Evolutionary conservation across 768 basidiomycete species (phyloP).

Genomic region (Cystofilobasidium ferigula): DNA sequence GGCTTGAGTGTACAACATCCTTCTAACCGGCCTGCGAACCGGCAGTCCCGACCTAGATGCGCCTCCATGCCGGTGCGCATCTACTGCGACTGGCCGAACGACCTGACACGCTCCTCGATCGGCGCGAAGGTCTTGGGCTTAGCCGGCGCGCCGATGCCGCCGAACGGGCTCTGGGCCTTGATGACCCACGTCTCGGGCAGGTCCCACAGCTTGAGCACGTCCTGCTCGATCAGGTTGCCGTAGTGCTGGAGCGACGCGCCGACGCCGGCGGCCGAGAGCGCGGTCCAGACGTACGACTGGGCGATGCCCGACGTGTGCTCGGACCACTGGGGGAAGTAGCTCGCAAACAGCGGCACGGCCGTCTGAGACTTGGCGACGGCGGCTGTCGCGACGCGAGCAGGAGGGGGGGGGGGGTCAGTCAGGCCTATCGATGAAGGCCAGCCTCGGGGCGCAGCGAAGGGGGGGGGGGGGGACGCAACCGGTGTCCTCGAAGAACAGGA

Average conservation of each 20-base stretch:
- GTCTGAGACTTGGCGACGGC: conserved; percentile 16
- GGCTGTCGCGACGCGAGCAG: neutral
- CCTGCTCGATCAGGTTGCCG: conserved; percentile 28
- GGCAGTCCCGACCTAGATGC: too few species aligned
- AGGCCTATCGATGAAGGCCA: too few species aligned
- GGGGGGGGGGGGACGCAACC: neutral
- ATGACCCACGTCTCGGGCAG: conserved; percentile 27
- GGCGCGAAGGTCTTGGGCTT: conserved; percentile 34
- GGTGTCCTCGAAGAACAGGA: conserved; percentile 39
- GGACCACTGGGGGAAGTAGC: conserved; percentile 32
- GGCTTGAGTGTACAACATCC: too few species aligned
- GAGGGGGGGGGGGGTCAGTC: neutral
- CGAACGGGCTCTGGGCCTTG: conserved; percentile 35
- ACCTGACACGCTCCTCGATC: conserved; percentile 37
- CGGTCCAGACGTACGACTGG: conserved; percentile 38
- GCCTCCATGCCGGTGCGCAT: too few species aligned
- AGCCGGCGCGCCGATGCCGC: conserved; percentile 32
- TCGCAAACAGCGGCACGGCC: conserved; percentile 27
- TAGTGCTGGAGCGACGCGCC: conserved; percentile 35
- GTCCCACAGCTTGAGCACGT: conserved; percentile 25
- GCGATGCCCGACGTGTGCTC: conserved; percentile 37
- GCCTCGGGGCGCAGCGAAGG: neutral
- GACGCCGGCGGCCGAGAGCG: conserved; percentile 36
- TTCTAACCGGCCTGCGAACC: too few species aligned
- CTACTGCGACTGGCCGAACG: too few species aligned